Base-by-base conservation (phyloP, 2,329 filamentous ascomycete genomes). In the Colletotrichum sp. region DNA sequence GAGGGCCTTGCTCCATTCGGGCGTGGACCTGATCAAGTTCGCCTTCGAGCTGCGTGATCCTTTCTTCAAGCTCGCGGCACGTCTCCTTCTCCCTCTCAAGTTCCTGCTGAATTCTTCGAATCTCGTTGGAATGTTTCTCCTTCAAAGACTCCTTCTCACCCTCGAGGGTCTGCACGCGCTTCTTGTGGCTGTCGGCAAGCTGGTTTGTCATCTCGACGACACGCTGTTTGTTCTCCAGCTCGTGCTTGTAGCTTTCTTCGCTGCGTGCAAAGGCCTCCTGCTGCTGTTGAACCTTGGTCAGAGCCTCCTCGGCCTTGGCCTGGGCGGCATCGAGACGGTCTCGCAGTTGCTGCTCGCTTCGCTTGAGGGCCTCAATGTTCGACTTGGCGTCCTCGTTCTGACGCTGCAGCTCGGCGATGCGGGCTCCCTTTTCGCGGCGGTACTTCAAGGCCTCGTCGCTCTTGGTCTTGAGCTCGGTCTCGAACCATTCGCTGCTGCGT, bases 401-500 rank as follows among this genome's bases (percentile, higher is more conserved):
- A 69, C 96, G 94, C 84, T 98, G 95, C 32, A 99, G 91, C 81
- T 98, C 95, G 10, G 96, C 92, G 80, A 99, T 95, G 52, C 95
- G 94, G 2, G 95, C 94, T 78, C 95, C 95, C 89, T 98, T 99
- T 83, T 99, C 97, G 83, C 98, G 99, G 78, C 97, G 93, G 85
- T 95, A 96, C 82, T 96, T 98, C 79, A 96, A 91, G 64, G 95
- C 93, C 83, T 99, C 97, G 10, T 93, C 92, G 77, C 92, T 94
- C 86, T 98, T 98, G 1, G 95, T 96, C 87, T 98, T 96, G 26
- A 99, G 90, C 84, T 99, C 97, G 57, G 90, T 93, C 82, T 98
- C 95, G 72, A 97, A 94, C 95, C 96, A 99, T 80, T 99, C 96
- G 78, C 95, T 95, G 86, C 96, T 98, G 81, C 94, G 94, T 83